A percentile compares a stretch with the other conserved stretches of the same genome.
These are phyloP conservation scores for Nigrospora sphaerica DNA, from an alignment of 2,329 filamentous ascomycete species.

Conservation along the genomic window DNA sequence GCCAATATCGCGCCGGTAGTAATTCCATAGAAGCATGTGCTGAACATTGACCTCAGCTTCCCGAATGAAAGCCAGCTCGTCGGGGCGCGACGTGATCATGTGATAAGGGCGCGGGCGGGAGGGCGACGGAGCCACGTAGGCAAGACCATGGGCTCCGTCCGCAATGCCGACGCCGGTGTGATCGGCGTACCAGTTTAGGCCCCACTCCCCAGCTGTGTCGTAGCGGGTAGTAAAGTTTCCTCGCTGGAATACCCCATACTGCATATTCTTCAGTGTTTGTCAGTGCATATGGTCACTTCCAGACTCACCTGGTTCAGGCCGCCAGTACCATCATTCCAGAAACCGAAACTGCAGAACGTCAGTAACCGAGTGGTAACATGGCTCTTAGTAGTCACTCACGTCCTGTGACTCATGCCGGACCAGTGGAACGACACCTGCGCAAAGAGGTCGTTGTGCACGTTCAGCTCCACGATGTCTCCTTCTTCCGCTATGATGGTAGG, in stretches of 20 bases:
- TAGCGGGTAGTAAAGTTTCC: conserved; percentile 8
- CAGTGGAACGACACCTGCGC: conserved; percentile 9
- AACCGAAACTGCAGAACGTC: conserved; percentile 1
- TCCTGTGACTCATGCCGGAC: conserved; percentile 3
- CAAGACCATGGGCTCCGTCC: conserved; percentile 8
- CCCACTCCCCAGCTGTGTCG: conserved; percentile 8
- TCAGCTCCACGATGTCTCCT: conserved; percentile 9
- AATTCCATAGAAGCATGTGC: conserved; percentile 9
- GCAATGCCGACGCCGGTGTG: conserved; percentile 6
- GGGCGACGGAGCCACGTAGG: conserved; percentile 9
- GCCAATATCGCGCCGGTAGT: conserved; percentile 8
- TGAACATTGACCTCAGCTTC: conserved; percentile 8
- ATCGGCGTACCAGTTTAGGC: conserved; percentile 9
- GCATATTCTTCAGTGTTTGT: not conserved
- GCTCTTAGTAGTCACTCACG: not conserved
- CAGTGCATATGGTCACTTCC: too few species aligned
- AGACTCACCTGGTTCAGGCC: conserved; percentile 6
- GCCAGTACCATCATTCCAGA: conserved; percentile 10
- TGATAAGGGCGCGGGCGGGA: conserved; percentile 7
- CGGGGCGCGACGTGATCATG: conserved; percentile 4
- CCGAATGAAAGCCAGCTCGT: conserved; percentile 6
- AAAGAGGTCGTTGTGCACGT: conserved; percentile 8
- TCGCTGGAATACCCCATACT: conserved; percentile 7
- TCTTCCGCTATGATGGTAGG: conserved; percentile 8
- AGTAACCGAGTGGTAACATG: too few species aligned